Evolutionary conservation across 306 rosid genomes (phyloP).

Genomic region (Fragaria iinumae): DNA sequence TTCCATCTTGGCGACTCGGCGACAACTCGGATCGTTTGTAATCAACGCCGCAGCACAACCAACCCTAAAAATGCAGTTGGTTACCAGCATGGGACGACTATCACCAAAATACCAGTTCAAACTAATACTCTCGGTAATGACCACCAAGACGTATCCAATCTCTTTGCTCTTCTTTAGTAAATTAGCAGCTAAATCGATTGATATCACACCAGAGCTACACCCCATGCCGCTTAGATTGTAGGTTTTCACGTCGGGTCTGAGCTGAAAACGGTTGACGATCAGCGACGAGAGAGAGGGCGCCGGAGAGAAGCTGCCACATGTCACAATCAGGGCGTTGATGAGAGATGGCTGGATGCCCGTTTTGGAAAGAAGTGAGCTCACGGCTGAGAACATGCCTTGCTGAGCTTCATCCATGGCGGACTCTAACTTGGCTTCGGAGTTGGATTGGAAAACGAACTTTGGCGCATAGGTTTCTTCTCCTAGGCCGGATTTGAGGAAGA

Average conservation of each 20-base stretch:
- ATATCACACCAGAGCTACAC: slow-evolving; percentile 13
- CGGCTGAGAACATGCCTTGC: slow-evolving; percentile 15
- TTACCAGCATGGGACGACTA: slow-evolving; percentile 21
- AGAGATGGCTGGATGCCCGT: not conserved
- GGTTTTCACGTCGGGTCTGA: slow-evolving; percentile 13
- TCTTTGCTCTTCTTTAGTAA: not conserved
- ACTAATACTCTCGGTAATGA: slow-evolving; percentile 6
- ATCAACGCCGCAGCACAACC: slow-evolving; percentile 18
- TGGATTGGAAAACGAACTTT: slow-evolving; percentile 6
- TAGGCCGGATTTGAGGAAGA: slow-evolving; percentile 16
- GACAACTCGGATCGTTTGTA: slow-evolving; percentile 7
- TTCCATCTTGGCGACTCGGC: slow-evolving; percentile 16
- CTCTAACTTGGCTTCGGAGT: not conserved
- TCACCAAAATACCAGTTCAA: slow-evolving; percentile 18
- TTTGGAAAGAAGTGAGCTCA: slow-evolving; percentile 12
- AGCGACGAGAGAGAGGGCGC: slow-evolving; percentile 13
- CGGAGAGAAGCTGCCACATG: slow-evolving; percentile 22
- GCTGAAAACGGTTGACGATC: slow-evolving; percentile 17
- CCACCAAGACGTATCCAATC: slow-evolving; percentile 2
- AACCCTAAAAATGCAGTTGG: slow-evolving; percentile 17
- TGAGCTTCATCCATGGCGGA: slow-evolving; percentile 14
- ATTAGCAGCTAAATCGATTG: slow-evolving; percentile 12
- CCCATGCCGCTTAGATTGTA: slow-evolving; percentile 25
- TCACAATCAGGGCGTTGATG: slow-evolving; percentile 10
- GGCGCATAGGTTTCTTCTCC: slow-evolving; percentile 25